Conservation (phyloP, 345 rosid species). For the Abelmoschus esculentus region DNA sequence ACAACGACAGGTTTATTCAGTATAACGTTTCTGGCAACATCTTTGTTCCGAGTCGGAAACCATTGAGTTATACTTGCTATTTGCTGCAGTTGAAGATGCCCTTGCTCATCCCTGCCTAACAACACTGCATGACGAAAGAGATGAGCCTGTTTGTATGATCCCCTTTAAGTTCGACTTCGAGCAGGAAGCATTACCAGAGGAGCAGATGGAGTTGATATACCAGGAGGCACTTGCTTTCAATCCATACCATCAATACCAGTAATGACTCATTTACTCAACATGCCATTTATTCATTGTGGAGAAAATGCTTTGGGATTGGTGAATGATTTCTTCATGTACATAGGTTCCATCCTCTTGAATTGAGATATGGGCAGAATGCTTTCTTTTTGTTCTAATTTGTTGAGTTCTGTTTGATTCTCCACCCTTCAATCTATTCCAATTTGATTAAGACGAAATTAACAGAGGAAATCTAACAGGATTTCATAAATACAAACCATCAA, state of each 20-base stretch:
- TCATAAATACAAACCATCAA: not conserved
- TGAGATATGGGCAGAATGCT: too few species aligned
- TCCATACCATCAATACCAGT: constrained; percentile 52
- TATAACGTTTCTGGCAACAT: constrained; percentile 59
- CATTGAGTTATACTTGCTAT: too few species aligned
- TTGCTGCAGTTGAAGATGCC: constrained; percentile 60
- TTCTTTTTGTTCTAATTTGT: too few species aligned
- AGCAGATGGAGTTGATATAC: constrained; percentile 77
- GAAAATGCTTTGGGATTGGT: constrained; percentile 3
- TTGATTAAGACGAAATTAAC: not conserved
- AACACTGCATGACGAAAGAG: constrained; percentile 49
- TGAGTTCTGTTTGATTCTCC: too few species aligned
- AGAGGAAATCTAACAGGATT: not conserved
- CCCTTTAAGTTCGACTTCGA: constrained; percentile 74
- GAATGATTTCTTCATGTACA: constrained; percentile 31
- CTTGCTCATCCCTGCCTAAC: constrained; percentile 79
- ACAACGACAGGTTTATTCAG: constrained; percentile 85
- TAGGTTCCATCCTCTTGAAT: constrained; percentile 9
- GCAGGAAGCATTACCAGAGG: constrained; percentile 58
- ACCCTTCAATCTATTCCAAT: too few species aligned
- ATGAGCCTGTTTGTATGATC: constrained; percentile 67
- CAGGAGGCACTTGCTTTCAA: constrained; percentile 79
- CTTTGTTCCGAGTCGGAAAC: too few species aligned
- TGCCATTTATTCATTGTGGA: constrained; percentile 8
- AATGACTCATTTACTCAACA: not conserved